Percentiles rank a stretch among this genome's conserved stretches.
Conservation (phyloP, 495 filamentous ascomycete species). For the Penicillium macrosclerotiorum region DNA sequence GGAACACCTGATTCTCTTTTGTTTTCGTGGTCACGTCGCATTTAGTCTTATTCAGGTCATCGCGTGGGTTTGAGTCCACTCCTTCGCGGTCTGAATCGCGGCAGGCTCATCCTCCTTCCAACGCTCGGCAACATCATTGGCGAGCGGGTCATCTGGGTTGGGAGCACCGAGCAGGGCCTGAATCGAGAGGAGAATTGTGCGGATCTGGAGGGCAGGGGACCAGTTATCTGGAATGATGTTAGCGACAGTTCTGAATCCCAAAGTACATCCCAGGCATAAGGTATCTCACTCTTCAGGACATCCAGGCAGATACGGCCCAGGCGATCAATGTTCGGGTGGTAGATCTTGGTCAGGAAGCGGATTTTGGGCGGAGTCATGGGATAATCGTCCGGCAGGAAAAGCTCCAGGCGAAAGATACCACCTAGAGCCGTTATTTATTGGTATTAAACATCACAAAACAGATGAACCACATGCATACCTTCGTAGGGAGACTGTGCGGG, state of each 20-base stretch:
- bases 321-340: slow-evolving; percentile 98
- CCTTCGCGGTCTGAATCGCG: slow-evolving; percentile 83
- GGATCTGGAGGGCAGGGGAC: slow-evolving; percentile 97
- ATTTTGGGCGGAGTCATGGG: slow-evolving; percentile 99
- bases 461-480: slow-evolving; percentile 46
- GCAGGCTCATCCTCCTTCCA: slow-evolving; percentile 96
- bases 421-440: slow-evolving; percentile 50
- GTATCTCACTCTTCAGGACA: slow-evolving; percentile 84
- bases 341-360: slow-evolving; percentile 97
- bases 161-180: slow-evolving; percentile 94
- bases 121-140: slow-evolving; percentile 94
- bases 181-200: slow-evolving; percentile 95
- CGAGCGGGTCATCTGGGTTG: slow-evolving; percentile 95
- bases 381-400: slow-evolving; percentile 99
- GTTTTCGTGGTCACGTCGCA: slow-evolving; percentile 42
- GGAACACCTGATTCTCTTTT: slow-evolving; percentile 5
- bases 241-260: no score
- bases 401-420: slow-evolving; percentile 93
- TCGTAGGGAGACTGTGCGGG: slow-evolving; percentile 92
- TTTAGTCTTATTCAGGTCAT: slow-evolving; percentile 43
- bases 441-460: slow-evolving; percentile 16
- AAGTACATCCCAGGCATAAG: background rate
- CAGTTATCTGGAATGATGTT: slow-evolving; percentile 74
- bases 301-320: slow-evolving; percentile 95
- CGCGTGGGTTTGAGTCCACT: slow-evolving; percentile 84